Conservation (phyloP, 257 asterid genomes). For the Paulownia fortunei region DNA sequence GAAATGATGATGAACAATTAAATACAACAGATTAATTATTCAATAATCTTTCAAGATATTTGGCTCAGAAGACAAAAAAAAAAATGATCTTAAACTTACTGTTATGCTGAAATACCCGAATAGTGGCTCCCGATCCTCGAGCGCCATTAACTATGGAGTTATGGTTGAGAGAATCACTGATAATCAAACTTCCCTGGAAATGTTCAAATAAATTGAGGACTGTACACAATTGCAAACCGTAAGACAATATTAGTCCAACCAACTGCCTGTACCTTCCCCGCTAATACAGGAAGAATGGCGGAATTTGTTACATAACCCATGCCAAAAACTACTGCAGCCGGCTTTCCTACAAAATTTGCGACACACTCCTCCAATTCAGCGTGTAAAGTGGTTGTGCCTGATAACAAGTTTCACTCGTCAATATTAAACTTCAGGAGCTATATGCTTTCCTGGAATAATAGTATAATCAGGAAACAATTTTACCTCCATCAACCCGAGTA, state of each 20-base stretch:
- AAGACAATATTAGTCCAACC: conserved; percentile 10
- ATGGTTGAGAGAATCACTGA: conserved; percentile 96
- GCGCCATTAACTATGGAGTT: conserved; percentile 99
- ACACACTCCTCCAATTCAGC: conserved; percentile 87
- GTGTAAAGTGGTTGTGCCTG: conserved; percentile 87
- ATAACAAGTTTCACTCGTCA: conserved; percentile 29
- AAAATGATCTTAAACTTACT: conserved; percentile 53
- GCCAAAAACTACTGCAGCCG: conserved; percentile 92
- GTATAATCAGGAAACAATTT: conserved; percentile 22
- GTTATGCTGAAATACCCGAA: conserved; percentile 96
- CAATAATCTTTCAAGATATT: conserved; percentile 2
- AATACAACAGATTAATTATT: background rate
- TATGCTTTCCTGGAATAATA: conserved; percentile 13
- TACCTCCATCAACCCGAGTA: conserved; percentile 97
- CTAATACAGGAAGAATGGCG: conserved; percentile 87
- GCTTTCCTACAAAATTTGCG: conserved; percentile 89
- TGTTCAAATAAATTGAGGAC: conserved; percentile 30
- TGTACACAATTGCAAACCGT: conserved; percentile 3
- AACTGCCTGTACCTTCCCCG: conserved; percentile 74
- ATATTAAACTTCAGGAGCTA: conserved; percentile 9
- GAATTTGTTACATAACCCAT: conserved; percentile 99
- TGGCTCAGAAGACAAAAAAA: conserved; percentile 12
- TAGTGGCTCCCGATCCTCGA: conserved; percentile 97
- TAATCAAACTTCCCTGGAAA: conserved; percentile 87
- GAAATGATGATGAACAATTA: conserved; percentile 34